phyloP scores from a whole-genome alignment of 2,329 filamentous ascomycete genomes.

The Cyclaneusma minus region DNA sequence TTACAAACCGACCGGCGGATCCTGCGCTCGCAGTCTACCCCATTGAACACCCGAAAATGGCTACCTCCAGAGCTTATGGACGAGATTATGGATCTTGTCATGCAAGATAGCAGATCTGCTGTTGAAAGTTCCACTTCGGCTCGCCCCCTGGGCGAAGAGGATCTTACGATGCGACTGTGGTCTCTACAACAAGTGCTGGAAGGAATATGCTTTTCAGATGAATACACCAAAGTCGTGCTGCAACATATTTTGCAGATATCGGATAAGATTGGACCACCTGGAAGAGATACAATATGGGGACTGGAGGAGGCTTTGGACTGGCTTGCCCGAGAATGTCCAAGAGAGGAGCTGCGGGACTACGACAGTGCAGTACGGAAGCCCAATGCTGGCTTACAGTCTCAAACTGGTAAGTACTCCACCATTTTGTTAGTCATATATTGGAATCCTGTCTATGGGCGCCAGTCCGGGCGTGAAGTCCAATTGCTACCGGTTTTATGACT shows the following conservation, averaged over 20 bases:
- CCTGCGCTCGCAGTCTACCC: conserved; percentile 63
- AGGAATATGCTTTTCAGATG: conserved; percentile 50
- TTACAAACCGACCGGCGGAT: conserved; percentile 77
- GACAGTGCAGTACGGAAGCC: conserved; percentile 27
- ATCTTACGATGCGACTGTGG: conserved; percentile 69
- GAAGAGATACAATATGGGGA: conserved; percentile 63
- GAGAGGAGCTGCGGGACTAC: conserved; percentile 58
- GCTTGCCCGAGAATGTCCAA: conserved; percentile 63
- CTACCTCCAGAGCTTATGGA: conserved; percentile 65
- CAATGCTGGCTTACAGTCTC: conserved; percentile 12
- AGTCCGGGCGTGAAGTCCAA: no score
- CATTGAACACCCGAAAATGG: conserved; percentile 62
- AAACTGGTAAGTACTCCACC: conserved; percentile 15
- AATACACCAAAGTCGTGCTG: conserved; percentile 47
- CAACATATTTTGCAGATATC: conserved; percentile 52
- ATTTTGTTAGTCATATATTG: no score
- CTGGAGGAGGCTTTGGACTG: conserved; percentile 80
- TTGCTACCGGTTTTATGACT: no score
- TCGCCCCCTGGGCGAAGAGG: conserved; percentile 52
- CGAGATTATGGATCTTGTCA: conserved; percentile 58
- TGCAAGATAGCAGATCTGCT: conserved; percentile 45
- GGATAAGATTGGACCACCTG: conserved; percentile 37
- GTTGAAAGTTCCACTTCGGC: conserved; percentile 13
- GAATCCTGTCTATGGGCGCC: no score
- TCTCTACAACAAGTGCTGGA: conserved; percentile 60